Conservation (phyloP, 2,329 filamentous ascomycete species). For the Paracorniculantispora psalliotae region DNA sequence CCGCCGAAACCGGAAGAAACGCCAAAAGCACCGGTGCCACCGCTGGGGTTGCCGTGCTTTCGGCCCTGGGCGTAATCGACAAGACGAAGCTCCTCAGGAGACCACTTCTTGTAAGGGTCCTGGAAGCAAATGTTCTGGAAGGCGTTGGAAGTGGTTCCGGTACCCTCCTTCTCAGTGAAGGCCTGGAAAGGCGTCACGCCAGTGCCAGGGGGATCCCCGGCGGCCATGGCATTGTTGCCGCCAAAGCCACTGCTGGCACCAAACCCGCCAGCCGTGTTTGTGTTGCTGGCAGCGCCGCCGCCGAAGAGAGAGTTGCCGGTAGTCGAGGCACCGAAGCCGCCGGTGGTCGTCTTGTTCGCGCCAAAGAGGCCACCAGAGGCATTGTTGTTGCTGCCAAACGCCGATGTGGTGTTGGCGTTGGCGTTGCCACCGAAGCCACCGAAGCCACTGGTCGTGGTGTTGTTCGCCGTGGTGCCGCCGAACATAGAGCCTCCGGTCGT, state of each 20-base stretch:
- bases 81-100: constrained; percentile 75
- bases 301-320: constrained; percentile 45
- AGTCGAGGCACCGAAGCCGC: constrained; percentile 41
- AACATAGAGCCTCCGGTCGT: constrained; percentile 41
- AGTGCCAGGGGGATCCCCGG: constrained; percentile 63
- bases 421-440: constrained; percentile 37
- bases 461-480: constrained; percentile 35
- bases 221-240: constrained; percentile 38
- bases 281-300: constrained; percentile 26
- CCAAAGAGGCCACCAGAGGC: constrained; percentile 49
- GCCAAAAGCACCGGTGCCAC: constrained; percentile 83
- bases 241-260: constrained; percentile 33
- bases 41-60: constrained; percentile 75
- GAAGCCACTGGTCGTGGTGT: constrained; percentile 31
- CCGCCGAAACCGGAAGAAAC: constrained; percentile 49
- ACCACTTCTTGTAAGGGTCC: constrained; percentile 81
- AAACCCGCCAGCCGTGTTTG: constrained; percentile 28
- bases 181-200: constrained; percentile 64
- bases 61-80: constrained; percentile 87
- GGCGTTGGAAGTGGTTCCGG: constrained; percentile 50
- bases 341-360: constrained; percentile 36
- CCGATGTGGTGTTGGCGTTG: constrained; percentile 28
- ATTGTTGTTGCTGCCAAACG: constrained; percentile 34
- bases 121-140: constrained; percentile 79
- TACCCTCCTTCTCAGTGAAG: constrained; percentile 67